Base-by-base conservation (phyloP, 495 filamentous ascomycete genomes). In the Neurospora sp. region DNA sequence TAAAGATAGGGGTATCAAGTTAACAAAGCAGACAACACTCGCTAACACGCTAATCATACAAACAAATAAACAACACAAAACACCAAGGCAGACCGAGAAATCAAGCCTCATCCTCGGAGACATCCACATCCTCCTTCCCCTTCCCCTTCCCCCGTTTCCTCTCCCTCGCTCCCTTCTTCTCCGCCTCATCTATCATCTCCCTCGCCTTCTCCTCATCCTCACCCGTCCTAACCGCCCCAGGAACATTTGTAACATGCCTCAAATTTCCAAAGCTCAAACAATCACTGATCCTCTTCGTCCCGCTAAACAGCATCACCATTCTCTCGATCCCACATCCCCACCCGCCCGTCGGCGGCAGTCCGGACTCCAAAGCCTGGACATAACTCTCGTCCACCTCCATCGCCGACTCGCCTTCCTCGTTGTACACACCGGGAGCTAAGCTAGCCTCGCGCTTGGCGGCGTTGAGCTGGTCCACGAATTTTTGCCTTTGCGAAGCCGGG, bases 311-410 rank as follows among this genome's bases (percentile, higher is more conserved):
- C 96, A 99, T 99, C 42, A 91, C 88, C 70, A 98, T 83, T 72
- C 96, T 85, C 81, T 99, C 96, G 39, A 98, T 85, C 0, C 96
- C 96, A 76, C 93, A 94, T 0, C 96, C 96, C 96, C 96, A 99
- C 4, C 96, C 96, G 1, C 94, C 96, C 2, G 96, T 99, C 19
- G 96, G 91, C 43, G 96, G 96, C 72, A 99, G 82, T 0, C 94
- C 96, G 84, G 91, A 93, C 77, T 94, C 93, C 62, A 99, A 80
- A 5, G 92, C 93, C 71, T 91, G 85, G 6, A 97, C 84, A 76
- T 97, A 98, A 73, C 86, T 89, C 83, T 97, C 92, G 76, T 99
- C 96, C 15, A 97, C 83, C 66, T 81, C 78, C 39, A 82, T 69
- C 28, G 62, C 76, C 19, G 74, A 76, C 5, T 76, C 74, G 4